Base-by-base conservation (phyloP, 345 rosid species). In the Jatropha curcas region DNA sequence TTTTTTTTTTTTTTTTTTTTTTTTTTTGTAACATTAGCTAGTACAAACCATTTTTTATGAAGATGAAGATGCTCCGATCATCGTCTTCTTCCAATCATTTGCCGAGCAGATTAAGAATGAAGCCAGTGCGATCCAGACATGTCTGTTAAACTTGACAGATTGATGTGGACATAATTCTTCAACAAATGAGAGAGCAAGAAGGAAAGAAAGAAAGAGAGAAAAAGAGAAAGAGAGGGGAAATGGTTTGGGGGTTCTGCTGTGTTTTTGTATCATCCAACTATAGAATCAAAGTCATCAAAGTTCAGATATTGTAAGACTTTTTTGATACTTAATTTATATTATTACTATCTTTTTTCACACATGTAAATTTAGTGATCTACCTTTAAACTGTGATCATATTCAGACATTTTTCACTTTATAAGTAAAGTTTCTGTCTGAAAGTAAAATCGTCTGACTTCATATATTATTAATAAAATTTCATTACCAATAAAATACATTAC, bases 211-310 rank as follows among this genome's bases (percentile, higher is more conserved):
- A n/a, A n/a, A n/a, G n/a, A n/a, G n/a, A n/a, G n/a, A n/a, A n/a
- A n/a, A n/a, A n/a, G n/a, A n/a, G n/a, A n/a, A n/a, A 61, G 51
- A 61, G 72, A 73, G 60, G 62, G 75, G 25, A 48, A 59, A 11
- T 60, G 67, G n/a, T n/a, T n/a, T n/a, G n/a, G n/a, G 22, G 58
- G 39, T 27, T 31, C 19, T 50, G 10, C 4, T 72, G 72, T 35
- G 48, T 62, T 64, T 62, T 62, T 60, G 60, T 60, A 60, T 76
- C 61, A 65, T 68, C 56, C 72, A 75, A 75, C 35, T 22, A 27
- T 76, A 78, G 78, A 68, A 80, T 73, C 60, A 39, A 71, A 75
- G 81, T 77, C 77, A 73, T 70, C 78, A 55, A 71, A 56, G 69
- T 28, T 78, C 51, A 63, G 60, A 75, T 65, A 62, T 27, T 61